phyloP scores from a whole-genome alignment of 345 rosid genomes.

The Eucalyptus marginata region DNA sequence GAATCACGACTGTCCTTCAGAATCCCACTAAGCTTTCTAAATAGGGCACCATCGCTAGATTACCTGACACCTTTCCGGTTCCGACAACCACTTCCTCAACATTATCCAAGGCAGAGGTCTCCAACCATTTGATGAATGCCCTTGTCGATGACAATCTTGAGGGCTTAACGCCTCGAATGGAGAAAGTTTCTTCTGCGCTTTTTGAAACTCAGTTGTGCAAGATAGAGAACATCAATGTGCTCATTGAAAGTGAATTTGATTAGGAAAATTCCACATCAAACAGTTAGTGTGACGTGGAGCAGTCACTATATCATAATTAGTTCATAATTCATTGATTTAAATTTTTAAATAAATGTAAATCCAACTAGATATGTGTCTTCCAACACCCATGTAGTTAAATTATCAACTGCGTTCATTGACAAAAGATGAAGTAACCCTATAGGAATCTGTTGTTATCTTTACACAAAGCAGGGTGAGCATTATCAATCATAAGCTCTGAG shows the following conservation, averaged over 20 bases:
- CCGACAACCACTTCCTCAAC: slow-evolving; percentile 51
- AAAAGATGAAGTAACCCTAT: neutral
- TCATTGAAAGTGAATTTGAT: slow-evolving; percentile 4
- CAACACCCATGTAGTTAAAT: too few species aligned
- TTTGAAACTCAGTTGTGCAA: slow-evolving; percentile 39
- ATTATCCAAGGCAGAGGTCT: slow-evolving; percentile 48
- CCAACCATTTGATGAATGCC: slow-evolving; percentile 43
- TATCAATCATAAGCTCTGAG: neutral
- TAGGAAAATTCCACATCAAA: neutral
- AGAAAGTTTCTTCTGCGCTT: slow-evolving; percentile 33
- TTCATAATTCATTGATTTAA: too few species aligned
- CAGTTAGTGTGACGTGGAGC: too few species aligned
- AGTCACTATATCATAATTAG: accelerated
- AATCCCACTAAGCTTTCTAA: neutral
- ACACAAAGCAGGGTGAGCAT: neutral
- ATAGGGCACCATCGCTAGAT: neutral
- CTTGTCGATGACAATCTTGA: slow-evolving; percentile 29
- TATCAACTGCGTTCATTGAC: neutral
- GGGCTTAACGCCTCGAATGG: slow-evolving; percentile 8
- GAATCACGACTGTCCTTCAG: neutral
- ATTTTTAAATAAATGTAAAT: too few species aligned
- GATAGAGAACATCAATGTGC: slow-evolving; percentile 50
- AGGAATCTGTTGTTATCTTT: too few species aligned
- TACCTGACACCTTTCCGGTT: slow-evolving; percentile 34
- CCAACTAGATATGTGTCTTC: too few species aligned